These are phyloP conservation scores for Fomitopsis betulina DNA, from an alignment of 1,284 basidiomycete genomes.

Conservation along the genomic window DNA sequence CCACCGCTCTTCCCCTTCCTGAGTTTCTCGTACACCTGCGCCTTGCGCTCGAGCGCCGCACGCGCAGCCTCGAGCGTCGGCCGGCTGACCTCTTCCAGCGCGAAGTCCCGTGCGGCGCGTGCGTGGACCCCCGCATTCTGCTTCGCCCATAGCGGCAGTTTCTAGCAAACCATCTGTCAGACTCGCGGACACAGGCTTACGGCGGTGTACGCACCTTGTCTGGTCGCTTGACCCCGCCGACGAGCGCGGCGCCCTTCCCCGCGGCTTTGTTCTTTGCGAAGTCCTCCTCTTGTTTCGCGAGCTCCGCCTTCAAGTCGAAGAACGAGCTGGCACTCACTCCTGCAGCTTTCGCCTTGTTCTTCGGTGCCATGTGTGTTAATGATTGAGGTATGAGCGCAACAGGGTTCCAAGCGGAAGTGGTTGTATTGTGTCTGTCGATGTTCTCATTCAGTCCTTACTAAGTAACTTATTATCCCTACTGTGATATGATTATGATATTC, in stretches of 20 bases:
- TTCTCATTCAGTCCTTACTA: too few species aligned
- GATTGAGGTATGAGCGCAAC: too few species aligned
- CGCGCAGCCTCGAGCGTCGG: constrained; percentile 68
- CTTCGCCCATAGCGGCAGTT: constrained; percentile 66
- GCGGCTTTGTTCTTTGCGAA: constrained; percentile 55
- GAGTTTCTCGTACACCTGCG: constrained; percentile 79
- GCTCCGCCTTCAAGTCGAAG: constrained; percentile 71
- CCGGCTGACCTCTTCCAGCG: constrained; percentile 59
- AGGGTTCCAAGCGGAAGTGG: too few species aligned
- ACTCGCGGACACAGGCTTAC: too few species aligned
- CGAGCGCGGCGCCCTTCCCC: constrained; percentile 44
- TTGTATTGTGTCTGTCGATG: too few species aligned
- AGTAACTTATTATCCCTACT: too few species aligned
- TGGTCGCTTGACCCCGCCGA: constrained; percentile 54
- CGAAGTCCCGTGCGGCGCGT: constrained; percentile 59
- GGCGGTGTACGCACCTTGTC: constrained; percentile 51
- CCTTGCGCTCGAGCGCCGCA: constrained; percentile 72
- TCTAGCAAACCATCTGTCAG: constrained; percentile 35
- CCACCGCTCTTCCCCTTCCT: constrained; percentile 79
- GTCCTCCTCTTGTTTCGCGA: constrained; percentile 63
- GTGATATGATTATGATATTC: too few species aligned
- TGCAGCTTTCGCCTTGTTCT: constrained; percentile 56
- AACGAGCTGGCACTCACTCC: constrained; percentile 69
- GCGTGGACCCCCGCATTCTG: constrained; percentile 66
- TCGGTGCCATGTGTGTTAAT: constrained; percentile 22